Percentiles rank a stretch among this genome's conserved stretches.
phyloP scores from a whole-genome alignment of 1,284 basidiomycete genomes.

The Trichosporon sp. region DNA sequence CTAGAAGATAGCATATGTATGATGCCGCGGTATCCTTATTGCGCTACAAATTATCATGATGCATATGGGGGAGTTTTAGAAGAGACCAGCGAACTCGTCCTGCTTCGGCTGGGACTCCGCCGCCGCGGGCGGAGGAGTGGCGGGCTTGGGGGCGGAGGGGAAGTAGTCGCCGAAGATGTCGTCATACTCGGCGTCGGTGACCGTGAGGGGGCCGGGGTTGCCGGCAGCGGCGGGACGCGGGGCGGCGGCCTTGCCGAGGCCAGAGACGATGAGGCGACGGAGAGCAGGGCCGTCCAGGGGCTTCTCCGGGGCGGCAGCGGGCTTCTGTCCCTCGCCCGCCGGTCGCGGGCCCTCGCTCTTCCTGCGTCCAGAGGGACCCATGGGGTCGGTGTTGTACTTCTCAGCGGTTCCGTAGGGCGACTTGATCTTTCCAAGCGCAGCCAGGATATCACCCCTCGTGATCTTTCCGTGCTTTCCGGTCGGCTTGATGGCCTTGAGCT shows the following conservation, averaged over 20 bases:
- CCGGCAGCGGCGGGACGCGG: constrained; percentile 40
- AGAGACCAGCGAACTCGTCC: constrained; percentile 54
- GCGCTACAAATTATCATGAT: constrained; percentile 19
- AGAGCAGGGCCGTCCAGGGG: constrained; percentile 71
- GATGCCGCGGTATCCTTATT: not conserved
- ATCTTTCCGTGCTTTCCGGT: constrained; percentile 85
- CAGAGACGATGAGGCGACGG: constrained; percentile 70
- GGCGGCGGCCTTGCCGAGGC: constrained; percentile 66
- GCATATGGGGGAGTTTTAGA: constrained; percentile 32
- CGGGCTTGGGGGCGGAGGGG: constrained; percentile 45
- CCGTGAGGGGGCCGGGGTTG: constrained; percentile 32
- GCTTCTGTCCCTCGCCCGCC: constrained; percentile 15
- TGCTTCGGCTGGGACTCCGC: constrained; percentile 33
- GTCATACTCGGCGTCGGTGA: constrained; percentile 51
- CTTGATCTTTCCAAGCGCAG: constrained; percentile 69
- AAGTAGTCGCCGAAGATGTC: constrained; percentile 52
- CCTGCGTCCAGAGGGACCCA: constrained; percentile 45
- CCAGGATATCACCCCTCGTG: constrained; percentile 85
- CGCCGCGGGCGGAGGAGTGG: constrained; percentile 38
- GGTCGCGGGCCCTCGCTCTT: constrained; percentile 22
- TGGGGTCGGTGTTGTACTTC: constrained; percentile 63
- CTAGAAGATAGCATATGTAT: constrained; percentile 8
- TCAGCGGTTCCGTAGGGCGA: constrained; percentile 72
- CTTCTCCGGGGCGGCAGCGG: constrained; percentile 43
- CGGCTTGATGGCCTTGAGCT: constrained; percentile 59